Evolutionary conservation across 2,329 filamentous ascomycete genomes (phyloP).

Genomic region (Fusarium tupiense): DNA sequence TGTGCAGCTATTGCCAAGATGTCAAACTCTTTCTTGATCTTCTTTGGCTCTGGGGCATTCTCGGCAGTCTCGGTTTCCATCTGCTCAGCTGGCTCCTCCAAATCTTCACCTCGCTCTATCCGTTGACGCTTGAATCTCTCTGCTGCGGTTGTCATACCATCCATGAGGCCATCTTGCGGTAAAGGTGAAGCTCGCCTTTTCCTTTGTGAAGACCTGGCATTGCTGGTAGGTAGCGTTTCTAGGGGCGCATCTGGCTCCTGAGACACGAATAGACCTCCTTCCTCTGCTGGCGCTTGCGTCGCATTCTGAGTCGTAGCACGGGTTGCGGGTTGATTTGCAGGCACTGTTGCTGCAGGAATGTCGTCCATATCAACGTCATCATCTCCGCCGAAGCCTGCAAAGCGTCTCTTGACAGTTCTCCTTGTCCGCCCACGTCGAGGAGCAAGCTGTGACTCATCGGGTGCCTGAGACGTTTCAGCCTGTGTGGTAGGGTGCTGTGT

Average conservation of each 20-base stretch:
- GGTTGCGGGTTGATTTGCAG: neutral
- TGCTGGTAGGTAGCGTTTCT: slow-evolving; percentile 35
- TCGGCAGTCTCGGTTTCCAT: slow-evolving; percentile 34
- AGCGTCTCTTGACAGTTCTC: slow-evolving; percentile 63
- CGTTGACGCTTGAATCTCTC: slow-evolving; percentile 82
- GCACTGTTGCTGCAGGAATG: slow-evolving; percentile 10
- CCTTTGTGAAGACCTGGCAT: slow-evolving; percentile 46
- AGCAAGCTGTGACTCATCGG: slow-evolving; percentile 35
- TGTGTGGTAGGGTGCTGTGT: slow-evolving; percentile 14
- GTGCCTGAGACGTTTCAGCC: slow-evolving; percentile 22
- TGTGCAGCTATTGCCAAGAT: slow-evolving; percentile 73
- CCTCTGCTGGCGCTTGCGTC: slow-evolving; percentile 25
- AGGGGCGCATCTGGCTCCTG: slow-evolving; percentile 52
- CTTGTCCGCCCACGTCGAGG: slow-evolving; percentile 44
- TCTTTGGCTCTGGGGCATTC: slow-evolving; percentile 46
- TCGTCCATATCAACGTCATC: slow-evolving; percentile 52
- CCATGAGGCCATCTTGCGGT: slow-evolving; percentile 68
- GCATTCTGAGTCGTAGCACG: neutral
- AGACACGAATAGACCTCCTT: slow-evolving; percentile 65
- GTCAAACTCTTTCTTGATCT: slow-evolving; percentile 70
- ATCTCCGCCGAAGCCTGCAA: slow-evolving; percentile 75
- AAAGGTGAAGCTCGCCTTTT: slow-evolving; percentile 59
- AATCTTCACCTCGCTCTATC: slow-evolving; percentile 66
- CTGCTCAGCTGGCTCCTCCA: slow-evolving; percentile 46
- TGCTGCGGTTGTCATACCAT: slow-evolving; percentile 79